Base-by-base conservation (phyloP, 495 filamentous ascomycete species). In the Daldinia vernicosa region DNA sequence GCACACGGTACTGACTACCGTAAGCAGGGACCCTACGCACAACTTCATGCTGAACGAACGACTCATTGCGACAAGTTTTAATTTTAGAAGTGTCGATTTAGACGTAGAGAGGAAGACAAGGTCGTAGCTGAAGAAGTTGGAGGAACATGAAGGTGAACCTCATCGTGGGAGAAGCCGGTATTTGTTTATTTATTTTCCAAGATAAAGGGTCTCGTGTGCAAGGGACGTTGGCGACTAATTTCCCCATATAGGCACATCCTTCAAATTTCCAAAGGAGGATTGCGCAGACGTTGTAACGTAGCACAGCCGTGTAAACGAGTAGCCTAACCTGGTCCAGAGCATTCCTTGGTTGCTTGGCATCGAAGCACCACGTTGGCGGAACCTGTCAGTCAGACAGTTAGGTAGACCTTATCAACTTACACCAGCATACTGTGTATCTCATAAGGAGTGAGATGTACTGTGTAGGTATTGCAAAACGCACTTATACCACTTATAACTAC, bases 171-270 rank as follows among this genome's bases (percentile, higher is more conserved):
- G 11, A 28, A 35, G 33, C 32, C 14, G 39, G 58, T 67, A 63
- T 70, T 66, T 71, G 26, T 22, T 22, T 67, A 63, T 70, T 66
- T 71, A 17, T 22, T 22, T 50, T 61, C 60, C 51, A 17, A 50
- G 37, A 32, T 5, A 32, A 9, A 66, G 32, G 57, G 51, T 56
- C 55, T 22, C 24, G 47, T 15, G 22, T 53, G 39, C 17, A 62
- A 39, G 58, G 28, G n/a, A 28, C 4, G 39, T 54, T 45, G 40
- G 63, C 26, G 26, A 58, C 54, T 60, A 64, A 71, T 67, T 67
- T 64, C 64, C 63, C 54, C 39, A 60, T 72, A 72, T 67, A 64
- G 69, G 64, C 39, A 45, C 22, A 67, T 71, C 69, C 69, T 71
- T 53, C 69, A 6, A 43, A 62, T 60, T n/a, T 37, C 40, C 22